Evolutionary conservation across 2,329 filamentous ascomycete species (phyloP).

Genomic region (Capronia americana): DNA sequence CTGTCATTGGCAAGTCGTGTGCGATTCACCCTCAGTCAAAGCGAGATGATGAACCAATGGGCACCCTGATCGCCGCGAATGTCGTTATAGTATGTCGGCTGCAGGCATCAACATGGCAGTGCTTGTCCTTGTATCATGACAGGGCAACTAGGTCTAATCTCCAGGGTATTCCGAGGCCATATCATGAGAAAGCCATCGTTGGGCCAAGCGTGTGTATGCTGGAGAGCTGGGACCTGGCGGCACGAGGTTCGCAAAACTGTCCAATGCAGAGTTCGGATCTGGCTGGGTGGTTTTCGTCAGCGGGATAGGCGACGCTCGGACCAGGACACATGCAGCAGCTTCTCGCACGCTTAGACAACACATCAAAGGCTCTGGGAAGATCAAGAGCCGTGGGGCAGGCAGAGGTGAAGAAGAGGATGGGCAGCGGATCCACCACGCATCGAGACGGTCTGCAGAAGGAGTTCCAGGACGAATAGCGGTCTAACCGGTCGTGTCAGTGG

Average conservation of each 20-base stretch:
- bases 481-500: conserved; percentile 1
- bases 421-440: not conserved
- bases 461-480: not conserved
- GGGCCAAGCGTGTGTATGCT: not conserved
- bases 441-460: not conserved
- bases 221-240: not conserved
- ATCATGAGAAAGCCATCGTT: not conserved
- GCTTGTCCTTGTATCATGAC: not conserved
- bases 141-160: not conserved
- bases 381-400: conserved; percentile 8
- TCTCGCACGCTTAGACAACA: not conserved
- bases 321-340: not conserved
- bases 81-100: not conserved
- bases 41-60: not conserved
- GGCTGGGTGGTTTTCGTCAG: not conserved
- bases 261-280: not conserved
- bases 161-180: not conserved
- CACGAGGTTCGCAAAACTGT: conserved; percentile 8
- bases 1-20: conserved; percentile 10
- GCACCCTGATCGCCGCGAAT: not conserved
- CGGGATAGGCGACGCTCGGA: not conserved
- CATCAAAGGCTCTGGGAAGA: not conserved
- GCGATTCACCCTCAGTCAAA: not conserved
- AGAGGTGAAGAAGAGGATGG: not conserved
- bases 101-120: not conserved